Conservation (phyloP, 2,329 filamentous ascomycete species). For the Penicillium sp. region DNA sequence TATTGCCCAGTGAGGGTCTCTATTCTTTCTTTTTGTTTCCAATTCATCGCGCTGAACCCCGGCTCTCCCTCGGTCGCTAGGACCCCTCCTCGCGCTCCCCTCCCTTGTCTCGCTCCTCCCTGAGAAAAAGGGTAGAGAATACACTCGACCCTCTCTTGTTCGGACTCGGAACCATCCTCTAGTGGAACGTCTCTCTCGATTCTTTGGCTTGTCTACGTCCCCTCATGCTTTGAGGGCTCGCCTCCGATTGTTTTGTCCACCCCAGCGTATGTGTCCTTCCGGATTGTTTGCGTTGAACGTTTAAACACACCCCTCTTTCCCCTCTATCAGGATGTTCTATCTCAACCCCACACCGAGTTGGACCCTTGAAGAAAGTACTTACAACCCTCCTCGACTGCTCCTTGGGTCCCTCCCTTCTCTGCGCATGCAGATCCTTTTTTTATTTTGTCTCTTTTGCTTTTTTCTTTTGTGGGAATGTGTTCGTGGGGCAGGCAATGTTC, state of each 20-base stretch:
- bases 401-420: too few relatives aligned
- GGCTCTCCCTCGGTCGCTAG: slow-evolving; percentile 20
- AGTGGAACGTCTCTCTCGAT: slow-evolving; percentile 15
- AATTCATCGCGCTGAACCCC: slow-evolving; percentile 8
- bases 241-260: slow-evolving; percentile 23
- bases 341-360: not conserved
- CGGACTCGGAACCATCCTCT: slow-evolving; percentile 2
- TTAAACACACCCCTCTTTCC: slow-evolving; percentile 8
- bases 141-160: too few relatives aligned
- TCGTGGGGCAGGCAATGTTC: not conserved
- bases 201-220: slow-evolving; percentile 8
- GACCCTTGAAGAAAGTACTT: not conserved
- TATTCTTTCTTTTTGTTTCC: slow-evolving; percentile 9
- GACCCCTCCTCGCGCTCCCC: slow-evolving; percentile 16
- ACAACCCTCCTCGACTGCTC: not conserved
- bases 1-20: not conserved
- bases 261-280: slow-evolving; percentile 18
- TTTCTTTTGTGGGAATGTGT: slow-evolving; percentile 1
- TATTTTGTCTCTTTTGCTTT: not conserved
- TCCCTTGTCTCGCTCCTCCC: slow-evolving; percentile 5
- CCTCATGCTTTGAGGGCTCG: slow-evolving; percentile 25
- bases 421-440: not conserved
- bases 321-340: slow-evolving; percentile 2
- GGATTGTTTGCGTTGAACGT: slow-evolving; percentile 1
- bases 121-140: slow-evolving; percentile 5